Percentiles rank a stretch among this genome's conserved stretches.
These are phyloP conservation scores for Spizellomyces punctatus DNA, from an alignment of 192 early-diverging fungal species.

Conservation along the genomic window DNA sequence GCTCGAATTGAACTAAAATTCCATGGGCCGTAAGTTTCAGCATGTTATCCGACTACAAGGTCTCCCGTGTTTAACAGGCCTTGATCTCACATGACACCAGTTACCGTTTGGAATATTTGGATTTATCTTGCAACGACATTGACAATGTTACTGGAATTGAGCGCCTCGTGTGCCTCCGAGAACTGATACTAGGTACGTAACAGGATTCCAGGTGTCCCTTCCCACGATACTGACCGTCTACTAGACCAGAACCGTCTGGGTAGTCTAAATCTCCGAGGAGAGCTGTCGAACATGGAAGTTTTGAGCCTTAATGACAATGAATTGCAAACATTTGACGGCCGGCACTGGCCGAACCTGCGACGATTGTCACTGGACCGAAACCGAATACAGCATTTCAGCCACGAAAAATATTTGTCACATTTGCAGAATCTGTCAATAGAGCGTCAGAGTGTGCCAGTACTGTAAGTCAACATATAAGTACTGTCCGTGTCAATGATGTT, in stretches of 20 bases:
- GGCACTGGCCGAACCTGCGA: conserved; percentile 9
- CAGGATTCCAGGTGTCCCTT: background rate
- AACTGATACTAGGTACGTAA: conserved; percentile 25
- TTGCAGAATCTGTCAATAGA: conserved; percentile 22
- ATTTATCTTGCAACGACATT: conserved; percentile 31
- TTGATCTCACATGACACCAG: background rate
- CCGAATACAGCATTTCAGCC: background rate
- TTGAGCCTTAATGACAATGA: conserved; percentile 20
- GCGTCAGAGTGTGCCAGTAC: background rate
- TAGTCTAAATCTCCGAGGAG: background rate
- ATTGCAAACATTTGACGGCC: conserved; percentile 13
- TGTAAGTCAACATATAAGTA: conserved; percentile 1
- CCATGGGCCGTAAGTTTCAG: background rate
- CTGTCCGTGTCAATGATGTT: too few species aligned
- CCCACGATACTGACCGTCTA: background rate
- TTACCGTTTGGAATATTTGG: conserved; percentile 18
- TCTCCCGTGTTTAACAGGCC: background rate
- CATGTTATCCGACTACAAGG: background rate
- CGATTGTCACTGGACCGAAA: conserved; percentile 26
- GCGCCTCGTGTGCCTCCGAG: conserved; percentile 8
- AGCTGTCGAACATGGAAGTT: conserved; percentile 17
- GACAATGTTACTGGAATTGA: conserved; percentile 12
- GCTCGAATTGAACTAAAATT: conserved; percentile 2
- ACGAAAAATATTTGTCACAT: conserved; percentile 11
- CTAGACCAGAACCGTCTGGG: conserved; percentile 23